A percentile compares a stretch with the other conserved stretches of the same genome.
These are phyloP conservation scores for Ajuga reptans DNA, from an alignment of 305 asterid genomes.

Conservation along the genomic window DNA sequence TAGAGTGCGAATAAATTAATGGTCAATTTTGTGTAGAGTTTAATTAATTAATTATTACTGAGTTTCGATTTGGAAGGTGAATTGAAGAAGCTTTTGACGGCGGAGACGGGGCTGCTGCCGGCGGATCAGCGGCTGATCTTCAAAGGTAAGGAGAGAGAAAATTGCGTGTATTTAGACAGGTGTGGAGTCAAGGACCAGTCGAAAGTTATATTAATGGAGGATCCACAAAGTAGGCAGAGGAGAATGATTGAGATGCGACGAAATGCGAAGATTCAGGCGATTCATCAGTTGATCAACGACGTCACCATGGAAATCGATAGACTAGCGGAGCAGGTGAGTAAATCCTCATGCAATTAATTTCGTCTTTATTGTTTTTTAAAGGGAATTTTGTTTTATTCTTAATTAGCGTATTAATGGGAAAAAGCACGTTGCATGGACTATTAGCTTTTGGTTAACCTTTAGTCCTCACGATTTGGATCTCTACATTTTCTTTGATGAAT, in stretches of 20 bases:
- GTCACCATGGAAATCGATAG: conserved; percentile 41
- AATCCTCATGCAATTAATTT: not conserved
- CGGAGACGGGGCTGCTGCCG: conserved; percentile 49
- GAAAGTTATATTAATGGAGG: conserved; percentile 46
- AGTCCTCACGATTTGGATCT: too few relatives aligned
- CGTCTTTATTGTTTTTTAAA: not conserved
- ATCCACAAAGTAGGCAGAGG: conserved; percentile 46
- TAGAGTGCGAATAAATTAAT: not conserved
- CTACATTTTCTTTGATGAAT: too few relatives aligned
- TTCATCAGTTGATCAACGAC: conserved; percentile 34
- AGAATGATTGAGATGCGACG: conserved; percentile 42
- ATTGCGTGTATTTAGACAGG: conserved; percentile 47
- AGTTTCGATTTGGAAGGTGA: conserved; percentile 38
- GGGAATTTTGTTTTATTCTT: not conserved
- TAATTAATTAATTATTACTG: not conserved
- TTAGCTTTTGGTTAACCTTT: not conserved
- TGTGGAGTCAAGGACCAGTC: conserved; percentile 60
- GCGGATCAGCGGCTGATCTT: conserved; percentile 50
- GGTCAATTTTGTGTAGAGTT: not conserved
- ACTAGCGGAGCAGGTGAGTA: conserved; percentile 53
- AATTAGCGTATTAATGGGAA: conserved; percentile 1
- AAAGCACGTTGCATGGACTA: conserved; percentile 5
- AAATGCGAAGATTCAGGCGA: conserved; percentile 47
- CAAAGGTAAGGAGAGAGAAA: conserved; percentile 55
- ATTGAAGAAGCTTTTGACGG: conserved; percentile 50